Conservation (phyloP, 768 basidiomycete genomes). For the Boletus tylopilopsis region DNA sequence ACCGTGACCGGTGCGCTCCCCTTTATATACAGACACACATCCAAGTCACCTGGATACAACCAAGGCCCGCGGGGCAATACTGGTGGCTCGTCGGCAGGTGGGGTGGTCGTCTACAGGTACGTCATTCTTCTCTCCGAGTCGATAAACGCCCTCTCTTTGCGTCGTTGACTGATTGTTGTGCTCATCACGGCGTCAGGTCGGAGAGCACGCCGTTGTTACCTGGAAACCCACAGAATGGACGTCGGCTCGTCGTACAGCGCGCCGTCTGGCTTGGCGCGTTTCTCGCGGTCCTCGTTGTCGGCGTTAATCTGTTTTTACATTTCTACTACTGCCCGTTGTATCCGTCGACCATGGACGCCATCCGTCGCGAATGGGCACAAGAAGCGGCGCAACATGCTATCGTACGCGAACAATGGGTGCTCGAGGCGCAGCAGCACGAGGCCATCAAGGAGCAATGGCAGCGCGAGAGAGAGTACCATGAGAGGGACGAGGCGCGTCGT, state of each 20-base stretch:
- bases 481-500: not conserved
- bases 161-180: too few relatives aligned
- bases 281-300: not conserved
- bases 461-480: not conserved
- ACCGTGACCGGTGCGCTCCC: too few relatives aligned
- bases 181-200: too few relatives aligned
- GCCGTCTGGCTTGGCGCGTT: not conserved
- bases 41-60: too few relatives aligned
- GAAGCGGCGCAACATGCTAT: too few relatives aligned
- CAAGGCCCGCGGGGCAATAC: too few relatives aligned
- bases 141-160: too few relatives aligned
- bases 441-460: not conserved
- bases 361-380: conserved; percentile 13
- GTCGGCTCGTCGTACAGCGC: not conserved
- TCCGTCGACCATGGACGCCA: conserved; percentile 3
- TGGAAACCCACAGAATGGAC: not conserved
- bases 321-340: conserved; percentile 9
- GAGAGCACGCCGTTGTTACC: conserved; percentile 9
- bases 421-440: too few relatives aligned
- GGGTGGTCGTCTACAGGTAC: not conserved
- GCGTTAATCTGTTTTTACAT: conserved; percentile 1
- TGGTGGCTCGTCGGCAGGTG: not conserved
- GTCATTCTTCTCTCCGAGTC: not conserved
- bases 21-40: too few relatives aligned
- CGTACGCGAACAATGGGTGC: too few relatives aligned